Conservation (phyloP, 352 stramenopile genomes). For the Pythium biforme region DNA sequence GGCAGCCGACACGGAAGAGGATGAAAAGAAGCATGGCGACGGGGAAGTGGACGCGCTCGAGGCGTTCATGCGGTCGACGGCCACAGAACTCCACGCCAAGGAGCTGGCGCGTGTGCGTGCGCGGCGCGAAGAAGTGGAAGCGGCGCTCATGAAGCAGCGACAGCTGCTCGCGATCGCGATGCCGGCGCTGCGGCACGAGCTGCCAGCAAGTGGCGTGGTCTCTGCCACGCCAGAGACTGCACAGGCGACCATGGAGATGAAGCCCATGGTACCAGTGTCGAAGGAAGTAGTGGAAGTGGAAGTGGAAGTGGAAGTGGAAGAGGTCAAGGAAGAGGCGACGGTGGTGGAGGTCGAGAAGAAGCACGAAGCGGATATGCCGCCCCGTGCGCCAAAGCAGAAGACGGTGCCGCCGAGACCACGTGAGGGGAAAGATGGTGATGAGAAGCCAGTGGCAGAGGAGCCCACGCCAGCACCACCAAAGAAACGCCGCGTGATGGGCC, state of each 20-base stretch:
- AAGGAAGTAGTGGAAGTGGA: no score
- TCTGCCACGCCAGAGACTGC: background rate
- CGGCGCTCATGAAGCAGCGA: constrained; percentile 43
- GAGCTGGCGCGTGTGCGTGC: constrained; percentile 30
- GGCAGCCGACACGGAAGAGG: constrained; percentile 12
- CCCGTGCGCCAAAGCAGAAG: no score
- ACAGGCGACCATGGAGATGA: no score
- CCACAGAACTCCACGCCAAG: constrained; percentile 42
- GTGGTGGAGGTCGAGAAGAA: no score
- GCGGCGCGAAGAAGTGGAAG: constrained; percentile 33
- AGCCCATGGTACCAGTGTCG: no score
- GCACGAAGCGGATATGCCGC: no score
- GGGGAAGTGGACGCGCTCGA: constrained; percentile 54
- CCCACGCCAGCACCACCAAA: constrained; percentile 21
- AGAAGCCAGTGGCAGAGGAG: background rate
- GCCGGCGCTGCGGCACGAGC: constrained; percentile 36
- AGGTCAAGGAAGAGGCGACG: no score
- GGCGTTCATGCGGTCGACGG: constrained; percentile 63
- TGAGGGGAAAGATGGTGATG: no score
- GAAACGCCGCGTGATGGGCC: constrained; percentile 40
- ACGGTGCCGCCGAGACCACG: no score
- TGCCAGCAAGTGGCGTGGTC: constrained; percentile 3
- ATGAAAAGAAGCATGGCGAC: constrained; percentile 25
- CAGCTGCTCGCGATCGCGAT: constrained; percentile 53
- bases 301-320: no score